Conservation (phyloP, 2,329 filamentous ascomycete species). For the Venturia aucupariae region DNA sequence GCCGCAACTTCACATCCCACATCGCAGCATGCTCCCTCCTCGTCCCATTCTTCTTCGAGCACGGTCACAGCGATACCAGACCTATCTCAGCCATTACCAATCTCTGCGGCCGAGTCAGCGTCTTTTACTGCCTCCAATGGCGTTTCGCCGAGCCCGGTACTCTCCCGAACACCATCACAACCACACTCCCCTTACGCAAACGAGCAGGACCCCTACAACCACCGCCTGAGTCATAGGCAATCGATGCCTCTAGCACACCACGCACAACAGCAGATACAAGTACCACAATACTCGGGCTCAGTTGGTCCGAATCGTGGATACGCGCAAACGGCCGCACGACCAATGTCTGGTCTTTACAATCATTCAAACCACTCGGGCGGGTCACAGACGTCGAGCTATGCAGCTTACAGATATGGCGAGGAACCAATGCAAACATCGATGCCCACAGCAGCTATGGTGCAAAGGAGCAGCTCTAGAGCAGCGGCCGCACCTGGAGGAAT, state of each 20-base stretch:
- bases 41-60: slow-evolving; percentile 26
- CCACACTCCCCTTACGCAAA: slow-evolving; percentile 22
- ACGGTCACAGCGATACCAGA: slow-evolving; percentile 13
- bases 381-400: slow-evolving; percentile 32
- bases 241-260: slow-evolving; percentile 36
- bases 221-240: slow-evolving; percentile 32
- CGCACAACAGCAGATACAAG: slow-evolving; percentile 24
- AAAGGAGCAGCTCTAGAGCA: slow-evolving; percentile 52
- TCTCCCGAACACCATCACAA: slow-evolving; percentile 2
- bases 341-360: slow-evolving; percentile 39
- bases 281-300: slow-evolving; percentile 12
- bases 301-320: slow-evolving; percentile 1
- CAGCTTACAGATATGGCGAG: slow-evolving; percentile 40
- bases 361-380: slow-evolving; percentile 39
- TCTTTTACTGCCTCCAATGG: neutral
- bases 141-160: slow-evolving; percentile 2
- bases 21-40: slow-evolving; percentile 23
- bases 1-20: slow-evolving; percentile 21
- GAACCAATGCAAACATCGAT: slow-evolving; percentile 21
- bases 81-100: neutral
- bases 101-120: neutral
- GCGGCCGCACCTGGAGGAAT: slow-evolving; percentile 50
- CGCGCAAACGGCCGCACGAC: slow-evolving; percentile 22
- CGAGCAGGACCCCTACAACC: slow-evolving; percentile 23
- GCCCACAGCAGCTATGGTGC: slow-evolving; percentile 34